Percentiles rank a stretch among this genome's conserved stretches.
These are phyloP conservation scores for Suillus plorans DNA, from an alignment of 768 basidiomycete species.

Conservation along the genomic window DNA sequence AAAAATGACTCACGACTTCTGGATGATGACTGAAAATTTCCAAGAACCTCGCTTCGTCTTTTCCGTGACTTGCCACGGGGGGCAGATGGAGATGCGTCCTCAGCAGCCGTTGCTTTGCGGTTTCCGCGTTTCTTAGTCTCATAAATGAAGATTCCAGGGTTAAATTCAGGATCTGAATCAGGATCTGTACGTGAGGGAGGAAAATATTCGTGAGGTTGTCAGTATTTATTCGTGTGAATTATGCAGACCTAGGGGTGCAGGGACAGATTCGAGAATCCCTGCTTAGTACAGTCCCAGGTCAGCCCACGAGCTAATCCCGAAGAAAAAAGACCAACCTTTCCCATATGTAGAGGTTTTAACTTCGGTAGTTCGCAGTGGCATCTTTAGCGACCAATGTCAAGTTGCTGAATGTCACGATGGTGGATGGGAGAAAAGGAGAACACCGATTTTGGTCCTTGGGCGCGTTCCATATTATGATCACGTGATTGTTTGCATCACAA, in stretches of 20 bases:
- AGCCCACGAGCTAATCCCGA: not conserved
- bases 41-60: constrained; percentile 14
- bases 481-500: not conserved
- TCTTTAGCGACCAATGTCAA: constrained; percentile 11
- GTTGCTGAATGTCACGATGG: not conserved
- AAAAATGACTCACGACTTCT: constrained; percentile 14
- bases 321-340: constrained; percentile 15
- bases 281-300: not conserved
- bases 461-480: not conserved
- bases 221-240: not conserved
- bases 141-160: constrained; percentile 27
- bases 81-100: constrained; percentile 9
- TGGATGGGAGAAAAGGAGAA: not conserved
- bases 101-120: constrained; percentile 17
- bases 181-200: constrained; percentile 18
- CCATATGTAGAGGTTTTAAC: constrained; percentile 17
- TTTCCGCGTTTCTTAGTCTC: constrained; percentile 26
- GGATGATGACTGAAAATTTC: constrained; percentile 7
- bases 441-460: not conserved
- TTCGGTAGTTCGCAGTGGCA: constrained; percentile 19
- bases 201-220: not conserved
- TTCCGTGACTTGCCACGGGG: constrained; percentile 16
- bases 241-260: constrained; percentile 35
- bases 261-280: constrained; percentile 30
- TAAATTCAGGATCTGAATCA: constrained; percentile 36